Conservation (phyloP, 176 grass and related monocot species). For the Avena eriantha region DNA sequence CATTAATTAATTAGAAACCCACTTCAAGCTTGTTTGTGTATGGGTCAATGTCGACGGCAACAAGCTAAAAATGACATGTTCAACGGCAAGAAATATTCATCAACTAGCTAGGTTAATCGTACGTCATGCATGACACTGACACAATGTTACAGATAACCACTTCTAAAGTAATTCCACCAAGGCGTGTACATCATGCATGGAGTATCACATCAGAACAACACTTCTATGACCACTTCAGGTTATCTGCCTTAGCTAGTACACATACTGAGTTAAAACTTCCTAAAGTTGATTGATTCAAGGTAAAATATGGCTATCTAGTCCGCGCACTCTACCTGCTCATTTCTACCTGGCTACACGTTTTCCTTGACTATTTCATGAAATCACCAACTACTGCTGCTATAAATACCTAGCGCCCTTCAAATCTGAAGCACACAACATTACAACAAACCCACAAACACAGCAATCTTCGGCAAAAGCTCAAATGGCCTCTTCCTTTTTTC, state of each 20-base stretch:
- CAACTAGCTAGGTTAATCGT: not conserved
- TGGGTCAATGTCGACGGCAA: not conserved
- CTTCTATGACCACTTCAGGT: not conserved
- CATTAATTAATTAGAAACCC: not conserved
- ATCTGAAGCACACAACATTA: not conserved
- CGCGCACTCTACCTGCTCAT: not conserved
- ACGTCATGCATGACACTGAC: conserved; percentile 15
- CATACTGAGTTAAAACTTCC: not conserved
- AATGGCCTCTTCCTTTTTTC: not conserved
- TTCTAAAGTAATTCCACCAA: not conserved
- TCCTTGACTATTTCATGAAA: not conserved
- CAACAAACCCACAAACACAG: not conserved
- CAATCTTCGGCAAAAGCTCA: not conserved
- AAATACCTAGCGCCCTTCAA: not conserved
- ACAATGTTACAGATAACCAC: not conserved
- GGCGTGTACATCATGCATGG: not conserved
- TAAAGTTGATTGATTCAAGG: not conserved
- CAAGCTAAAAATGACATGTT: not conserved
- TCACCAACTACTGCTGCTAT: not conserved
- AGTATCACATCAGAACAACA: not conserved
- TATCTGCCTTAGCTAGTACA: not conserved
- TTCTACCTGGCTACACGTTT: not conserved
- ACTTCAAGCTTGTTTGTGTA: not conserved
- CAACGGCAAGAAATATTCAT: not conserved
- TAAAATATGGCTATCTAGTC: not conserved